These are phyloP conservation scores for Fraxinus ornus DNA, from an alignment of 305 asterid species.

Conservation along the genomic window DNA sequence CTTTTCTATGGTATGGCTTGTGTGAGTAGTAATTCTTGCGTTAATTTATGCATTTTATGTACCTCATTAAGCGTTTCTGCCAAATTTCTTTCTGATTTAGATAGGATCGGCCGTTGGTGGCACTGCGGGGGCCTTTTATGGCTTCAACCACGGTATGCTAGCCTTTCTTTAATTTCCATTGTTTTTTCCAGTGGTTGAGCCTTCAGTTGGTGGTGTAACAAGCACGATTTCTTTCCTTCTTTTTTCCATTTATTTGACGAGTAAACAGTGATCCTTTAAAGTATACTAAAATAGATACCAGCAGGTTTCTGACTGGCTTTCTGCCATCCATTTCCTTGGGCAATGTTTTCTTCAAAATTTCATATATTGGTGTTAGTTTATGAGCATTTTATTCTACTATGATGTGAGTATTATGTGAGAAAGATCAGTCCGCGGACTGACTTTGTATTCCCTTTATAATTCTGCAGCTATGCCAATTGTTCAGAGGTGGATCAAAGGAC, in stretches of 20 bases:
- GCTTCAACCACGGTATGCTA: constrained; percentile 63
- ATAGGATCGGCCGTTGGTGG: constrained; percentile 94
- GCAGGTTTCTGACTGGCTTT: neutral
- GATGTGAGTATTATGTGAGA: neutral
- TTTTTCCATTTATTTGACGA: neutral
- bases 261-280: neutral
- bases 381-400: neutral
- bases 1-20: constrained; percentile 67
- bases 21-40: neutral
- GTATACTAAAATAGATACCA: neutral
- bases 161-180: neutral
- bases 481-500: constrained; percentile 74
- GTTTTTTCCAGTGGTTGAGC: neutral
- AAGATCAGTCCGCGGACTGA: neutral
- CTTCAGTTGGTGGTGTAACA: neutral
- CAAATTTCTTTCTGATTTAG: constrained; percentile 29
- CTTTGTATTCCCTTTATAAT: constrained; percentile 10
- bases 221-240: neutral
- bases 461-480: constrained; percentile 81
- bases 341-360: neutral
- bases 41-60: neutral
- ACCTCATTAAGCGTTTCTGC: neutral
- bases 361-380: neutral
- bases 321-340: neutral
- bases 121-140: constrained; percentile 77